Conservation (phyloP, 169 alveolate genomes). For the Plasmodium fragile region DNA sequence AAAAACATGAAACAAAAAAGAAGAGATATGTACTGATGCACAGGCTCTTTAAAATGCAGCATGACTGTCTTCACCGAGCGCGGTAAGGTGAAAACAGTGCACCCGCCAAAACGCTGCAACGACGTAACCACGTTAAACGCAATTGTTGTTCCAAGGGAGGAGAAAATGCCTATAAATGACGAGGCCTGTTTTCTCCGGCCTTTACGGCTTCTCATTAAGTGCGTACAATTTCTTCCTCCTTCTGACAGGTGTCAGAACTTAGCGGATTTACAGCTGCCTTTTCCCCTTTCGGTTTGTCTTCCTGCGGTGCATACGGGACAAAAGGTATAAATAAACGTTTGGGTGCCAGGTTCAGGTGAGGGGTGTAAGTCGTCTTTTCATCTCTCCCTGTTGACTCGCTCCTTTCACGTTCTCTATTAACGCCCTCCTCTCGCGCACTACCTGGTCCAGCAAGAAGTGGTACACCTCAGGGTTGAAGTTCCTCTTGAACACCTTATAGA, state of each 20-base stretch:
- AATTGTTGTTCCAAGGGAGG: neutral
- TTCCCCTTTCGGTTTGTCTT: constrained; percentile 9
- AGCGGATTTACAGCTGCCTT: neutral
- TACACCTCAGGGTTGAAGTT: constrained; percentile 70
- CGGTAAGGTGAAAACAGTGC: neutral
- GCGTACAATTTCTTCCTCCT: constrained; percentile 18
- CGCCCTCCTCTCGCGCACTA: neutral
- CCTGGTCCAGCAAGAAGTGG: constrained; percentile 52
- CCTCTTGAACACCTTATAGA: constrained; percentile 56
- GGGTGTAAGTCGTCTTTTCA: neutral
- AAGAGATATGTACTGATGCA: neutral
- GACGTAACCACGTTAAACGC: neutral
- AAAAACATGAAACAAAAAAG: neutral
- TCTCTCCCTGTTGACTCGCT: neutral
- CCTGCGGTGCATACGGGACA: neutral
- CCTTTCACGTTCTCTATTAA: neutral
- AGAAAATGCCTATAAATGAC: neutral
- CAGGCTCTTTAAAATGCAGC: neutral
- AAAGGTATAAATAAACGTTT: neutral
- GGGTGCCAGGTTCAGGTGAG: neutral
- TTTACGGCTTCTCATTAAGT: neutral
- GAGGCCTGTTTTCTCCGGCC: neutral
- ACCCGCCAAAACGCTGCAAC: neutral
- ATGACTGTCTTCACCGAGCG: neutral
- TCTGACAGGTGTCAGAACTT: neutral